Evolutionary conservation across 805 yeast species (phyloP).

Genomic region (Scheffersomyces lignosus): DNA sequence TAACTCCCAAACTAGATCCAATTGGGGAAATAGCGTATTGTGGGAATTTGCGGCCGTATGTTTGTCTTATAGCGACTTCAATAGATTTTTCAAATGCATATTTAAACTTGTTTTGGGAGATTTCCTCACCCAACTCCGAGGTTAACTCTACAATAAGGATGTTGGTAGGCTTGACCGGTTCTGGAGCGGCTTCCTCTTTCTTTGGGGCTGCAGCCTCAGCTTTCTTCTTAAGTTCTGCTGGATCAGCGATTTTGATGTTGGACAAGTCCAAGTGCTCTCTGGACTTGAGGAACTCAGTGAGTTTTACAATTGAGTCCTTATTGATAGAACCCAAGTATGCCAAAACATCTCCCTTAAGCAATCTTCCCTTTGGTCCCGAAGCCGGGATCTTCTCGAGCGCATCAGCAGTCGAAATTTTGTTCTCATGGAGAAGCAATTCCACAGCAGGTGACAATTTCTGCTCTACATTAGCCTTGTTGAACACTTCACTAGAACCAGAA

Average conservation of each 20-base stretch:
- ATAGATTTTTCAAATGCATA: constrained; percentile 31
- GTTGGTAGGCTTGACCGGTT: constrained; percentile 25
- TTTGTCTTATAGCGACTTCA: constrained; percentile 24
- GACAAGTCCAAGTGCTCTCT: constrained; percentile 70
- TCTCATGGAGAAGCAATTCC: constrained; percentile 56
- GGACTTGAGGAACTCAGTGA: constrained; percentile 57
- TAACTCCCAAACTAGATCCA: constrained; percentile 13
- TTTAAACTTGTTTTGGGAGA: constrained; percentile 26
- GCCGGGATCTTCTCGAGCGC: constrained; percentile 75
- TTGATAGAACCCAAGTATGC: constrained; percentile 78
- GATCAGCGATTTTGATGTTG: constrained; percentile 52
- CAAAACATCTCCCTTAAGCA: constrained; percentile 88
- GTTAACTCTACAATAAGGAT: constrained; percentile 24
- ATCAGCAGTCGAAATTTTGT: constrained; percentile 65
- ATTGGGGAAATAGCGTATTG: constrained; percentile 34
- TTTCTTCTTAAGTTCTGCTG: constrained; percentile 18
- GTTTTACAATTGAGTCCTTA: constrained; percentile 47
- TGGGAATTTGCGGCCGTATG: constrained; percentile 38
- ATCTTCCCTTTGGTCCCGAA: constrained; percentile 85
- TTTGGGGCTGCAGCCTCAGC: constrained; percentile 10
- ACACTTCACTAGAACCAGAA: constrained; percentile 9
- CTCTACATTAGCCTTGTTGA: constrained; percentile 55
- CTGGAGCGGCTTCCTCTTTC: constrained; percentile 11
- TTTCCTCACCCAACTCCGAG: constrained; percentile 25
- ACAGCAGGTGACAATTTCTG: constrained; percentile 83